These are phyloP conservation scores for Teratosphaeria epicoccoides DNA, from an alignment of 2,329 filamentous ascomycete genomes.

Conservation along the genomic window DNA sequence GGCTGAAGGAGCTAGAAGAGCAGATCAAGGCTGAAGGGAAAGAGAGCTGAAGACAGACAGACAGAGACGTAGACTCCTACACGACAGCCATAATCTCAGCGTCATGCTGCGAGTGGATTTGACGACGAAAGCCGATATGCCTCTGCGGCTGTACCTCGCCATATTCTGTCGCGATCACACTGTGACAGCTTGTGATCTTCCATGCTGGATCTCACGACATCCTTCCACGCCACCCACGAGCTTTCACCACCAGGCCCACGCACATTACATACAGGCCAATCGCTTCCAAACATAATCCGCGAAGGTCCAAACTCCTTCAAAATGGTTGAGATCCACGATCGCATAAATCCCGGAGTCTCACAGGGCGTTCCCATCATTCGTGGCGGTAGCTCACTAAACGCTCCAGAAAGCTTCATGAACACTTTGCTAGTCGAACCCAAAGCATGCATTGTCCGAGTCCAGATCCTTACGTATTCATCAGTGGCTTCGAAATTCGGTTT, in stretches of 20 bases:
- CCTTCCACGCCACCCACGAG: slow-evolving; percentile 68
- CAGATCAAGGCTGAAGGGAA: slow-evolving; percentile 19
- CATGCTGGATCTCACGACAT: slow-evolving; percentile 58
- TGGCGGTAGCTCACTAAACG: slow-evolving; percentile 66
- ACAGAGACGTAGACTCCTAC: neutral
- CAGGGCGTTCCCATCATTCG: slow-evolving; percentile 26
- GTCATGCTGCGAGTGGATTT: neutral
- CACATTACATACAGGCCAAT: slow-evolving; percentile 86
- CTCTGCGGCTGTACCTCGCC: slow-evolving; percentile 58
- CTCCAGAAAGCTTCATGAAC: slow-evolving; percentile 90
- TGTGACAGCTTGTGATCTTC: slow-evolving; percentile 39
- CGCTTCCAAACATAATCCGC: slow-evolving; percentile 79
- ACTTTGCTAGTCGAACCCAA: slow-evolving; percentile 55
- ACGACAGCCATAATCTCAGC: neutral
- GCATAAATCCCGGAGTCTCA: slow-evolving; percentile 52
- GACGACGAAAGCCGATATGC: slow-evolving; percentile 46
- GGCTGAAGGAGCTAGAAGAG: slow-evolving; percentile 37
- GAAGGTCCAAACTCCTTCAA: slow-evolving; percentile 60
- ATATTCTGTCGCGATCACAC: slow-evolving; percentile 56
- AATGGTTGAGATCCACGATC: slow-evolving; percentile 62
- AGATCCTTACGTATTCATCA: slow-evolving; percentile 50
- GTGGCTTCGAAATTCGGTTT: slow-evolving; percentile 56
- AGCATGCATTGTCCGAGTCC: slow-evolving; percentile 57
- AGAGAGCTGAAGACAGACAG: slow-evolving; percentile 2
- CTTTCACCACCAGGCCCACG: slow-evolving; percentile 44